Evolutionary conservation across 2,329 filamentous ascomycete genomes (phyloP).

Genomic region (Lachnellula occidentalis): DNA sequence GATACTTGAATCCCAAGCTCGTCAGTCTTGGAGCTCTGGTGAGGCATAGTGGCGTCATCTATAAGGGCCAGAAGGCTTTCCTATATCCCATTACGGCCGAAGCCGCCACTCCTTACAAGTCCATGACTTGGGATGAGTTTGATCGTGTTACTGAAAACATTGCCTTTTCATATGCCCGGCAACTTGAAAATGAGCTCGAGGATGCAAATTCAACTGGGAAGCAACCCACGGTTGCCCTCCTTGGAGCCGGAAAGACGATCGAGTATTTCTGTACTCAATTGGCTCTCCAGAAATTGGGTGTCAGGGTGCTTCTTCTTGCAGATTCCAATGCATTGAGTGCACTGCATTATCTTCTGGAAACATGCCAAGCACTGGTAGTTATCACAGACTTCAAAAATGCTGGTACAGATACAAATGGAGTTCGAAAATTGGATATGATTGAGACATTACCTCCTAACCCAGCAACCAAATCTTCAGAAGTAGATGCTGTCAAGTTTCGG

Average conservation of each 20-base stretch:
- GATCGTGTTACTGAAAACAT: slow-evolving; percentile 23
- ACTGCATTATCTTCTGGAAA: slow-evolving; percentile 25
- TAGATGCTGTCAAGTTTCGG: slow-evolving; percentile 25
- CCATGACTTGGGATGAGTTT: slow-evolving; percentile 28
- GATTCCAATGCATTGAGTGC: slow-evolving; percentile 27
- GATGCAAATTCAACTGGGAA: slow-evolving; percentile 20
- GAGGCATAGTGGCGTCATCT: slow-evolving; percentile 22
- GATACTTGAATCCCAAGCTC: slow-evolving; percentile 27
- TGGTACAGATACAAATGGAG: slow-evolving; percentile 15
- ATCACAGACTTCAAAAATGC: slow-evolving; percentile 27
- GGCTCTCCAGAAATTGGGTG: slow-evolving; percentile 29
- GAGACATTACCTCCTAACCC: slow-evolving; percentile 14
- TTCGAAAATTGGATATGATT: slow-evolving; percentile 22
- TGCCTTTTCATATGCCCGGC: slow-evolving; percentile 22
- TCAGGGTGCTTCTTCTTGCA: slow-evolving; percentile 28
- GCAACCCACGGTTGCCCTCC: slow-evolving; percentile 29
- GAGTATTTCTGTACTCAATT: slow-evolving; percentile 30
- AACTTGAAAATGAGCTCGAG: slow-evolving; percentile 21
- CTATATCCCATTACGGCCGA: slow-evolving; percentile 22
- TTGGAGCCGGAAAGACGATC: slow-evolving; percentile 26
- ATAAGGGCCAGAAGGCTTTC: slow-evolving; percentile 25
- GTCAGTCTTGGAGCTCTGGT: slow-evolving; percentile 28
- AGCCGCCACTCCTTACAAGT: slow-evolving; percentile 16
- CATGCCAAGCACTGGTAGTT: slow-evolving; percentile 24
- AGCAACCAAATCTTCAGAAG: slow-evolving; percentile 4